phyloP scores from a whole-genome alignment of 2,329 filamentous ascomycete genomes.

The Periconia macrospinosa region DNA sequence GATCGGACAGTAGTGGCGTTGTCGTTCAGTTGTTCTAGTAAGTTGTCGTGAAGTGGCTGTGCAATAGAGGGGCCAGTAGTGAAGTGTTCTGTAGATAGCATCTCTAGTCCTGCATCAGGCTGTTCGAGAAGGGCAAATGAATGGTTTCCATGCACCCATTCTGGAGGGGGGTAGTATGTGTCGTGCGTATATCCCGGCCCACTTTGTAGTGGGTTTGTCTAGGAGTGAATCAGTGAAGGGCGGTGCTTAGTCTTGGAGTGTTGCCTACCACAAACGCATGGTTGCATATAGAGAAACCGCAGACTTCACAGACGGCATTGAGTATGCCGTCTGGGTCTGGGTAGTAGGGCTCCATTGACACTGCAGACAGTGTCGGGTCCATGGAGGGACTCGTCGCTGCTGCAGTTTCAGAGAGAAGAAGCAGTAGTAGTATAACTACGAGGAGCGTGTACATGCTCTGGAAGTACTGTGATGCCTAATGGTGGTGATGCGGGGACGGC shows the following conservation, averaged over 20 bases:
- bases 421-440: conserved; percentile 26
- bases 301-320: conserved; percentile 26
- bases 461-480: conserved; percentile 24
- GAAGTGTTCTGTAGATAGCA: conserved; percentile 8
- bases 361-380: conserved; percentile 20
- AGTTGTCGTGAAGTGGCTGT: conserved; percentile 11
- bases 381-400: conserved; percentile 28
- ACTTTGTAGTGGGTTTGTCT: conserved; percentile 16
- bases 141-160: conserved; percentile 14
- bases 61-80: background rate
- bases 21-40: conserved; percentile 13
- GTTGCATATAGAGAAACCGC: conserved; percentile 23
- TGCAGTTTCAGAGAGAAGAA: conserved; percentile 28
- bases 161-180: conserved; percentile 15
- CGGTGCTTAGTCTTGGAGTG: background rate
- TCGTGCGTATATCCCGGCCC: conserved; percentile 11
- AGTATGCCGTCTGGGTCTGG: conserved; percentile 30
- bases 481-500: conserved; percentile 8
- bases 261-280: conserved; percentile 23
- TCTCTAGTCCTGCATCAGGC: conserved; percentile 5
- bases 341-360: conserved; percentile 23
- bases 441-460: conserved; percentile 35
- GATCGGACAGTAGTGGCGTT: conserved; percentile 31
- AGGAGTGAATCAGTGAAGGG: conserved; percentile 7
- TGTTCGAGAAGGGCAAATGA: conserved; percentile 8